Percentiles rank a stretch among this genome's conserved stretches.
These are phyloP conservation scores for Coriolopsis trogii DNA, from an alignment of 1,284 basidiomycete genomes.

Conservation along the genomic window DNA sequence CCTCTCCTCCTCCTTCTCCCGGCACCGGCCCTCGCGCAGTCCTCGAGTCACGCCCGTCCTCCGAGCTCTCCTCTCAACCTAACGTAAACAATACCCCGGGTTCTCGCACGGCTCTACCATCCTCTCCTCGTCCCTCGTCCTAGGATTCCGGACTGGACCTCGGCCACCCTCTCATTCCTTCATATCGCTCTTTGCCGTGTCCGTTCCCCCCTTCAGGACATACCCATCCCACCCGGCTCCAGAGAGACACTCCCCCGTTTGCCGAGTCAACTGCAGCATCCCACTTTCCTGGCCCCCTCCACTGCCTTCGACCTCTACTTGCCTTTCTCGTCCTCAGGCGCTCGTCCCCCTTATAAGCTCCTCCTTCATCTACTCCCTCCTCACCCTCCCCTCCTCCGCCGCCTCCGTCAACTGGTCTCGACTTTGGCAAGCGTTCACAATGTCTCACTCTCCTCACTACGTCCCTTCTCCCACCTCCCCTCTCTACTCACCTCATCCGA, in stretches of 20 bases:
- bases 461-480: background rate
- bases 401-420: background rate
- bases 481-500: constrained; percentile 3
- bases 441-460: background rate
- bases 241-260: too few relatives aligned
- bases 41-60: background rate
- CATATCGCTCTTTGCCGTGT: background rate
- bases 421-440: too few relatives aligned
- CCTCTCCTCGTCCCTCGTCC: background rate
- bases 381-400: background rate
- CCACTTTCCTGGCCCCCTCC: too few relatives aligned
- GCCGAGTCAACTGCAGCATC: too few relatives aligned
- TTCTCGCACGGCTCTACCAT: background rate
- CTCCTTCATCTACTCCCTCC: background rate
- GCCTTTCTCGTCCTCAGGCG: too few relatives aligned
- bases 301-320: too few relatives aligned
- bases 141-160: background rate
- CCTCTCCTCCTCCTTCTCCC: background rate
- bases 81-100: background rate
- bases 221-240: too few relatives aligned
- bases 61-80: too few relatives aligned
- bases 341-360: constrained; percentile 6
- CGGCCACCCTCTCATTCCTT: background rate
- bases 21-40: constrained; percentile 2
- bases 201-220: too few relatives aligned